Evolutionary conservation across 768 basidiomycete genomes (phyloP).

Genomic region (Thelephora aurantiotincta): DNA sequence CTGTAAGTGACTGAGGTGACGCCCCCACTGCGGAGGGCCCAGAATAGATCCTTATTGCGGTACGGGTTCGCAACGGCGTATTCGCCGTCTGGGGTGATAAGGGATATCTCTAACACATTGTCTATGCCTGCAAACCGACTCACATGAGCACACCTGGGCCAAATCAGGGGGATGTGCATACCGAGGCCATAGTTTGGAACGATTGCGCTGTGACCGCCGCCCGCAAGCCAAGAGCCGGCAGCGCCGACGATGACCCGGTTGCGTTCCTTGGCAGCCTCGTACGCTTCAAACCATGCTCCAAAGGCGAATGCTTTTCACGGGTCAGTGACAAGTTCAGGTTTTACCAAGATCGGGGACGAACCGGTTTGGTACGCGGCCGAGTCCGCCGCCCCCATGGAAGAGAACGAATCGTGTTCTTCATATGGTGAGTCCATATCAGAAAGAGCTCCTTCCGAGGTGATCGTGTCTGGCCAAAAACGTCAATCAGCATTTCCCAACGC

Average conservation of each 20-base stretch:
- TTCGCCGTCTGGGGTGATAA: constrained; percentile 29
- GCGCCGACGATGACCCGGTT: constrained; percentile 30
- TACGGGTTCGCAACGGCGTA: constrained; percentile 24
- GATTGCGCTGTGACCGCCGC: constrained; percentile 30
- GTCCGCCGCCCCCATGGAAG: constrained; percentile 17
- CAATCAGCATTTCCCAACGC: not conserved
- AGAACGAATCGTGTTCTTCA: constrained; percentile 21
- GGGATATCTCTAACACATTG: constrained; percentile 29
- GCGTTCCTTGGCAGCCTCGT: constrained; percentile 23
- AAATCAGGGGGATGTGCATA: constrained; percentile 5
- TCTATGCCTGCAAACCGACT: constrained; percentile 26
- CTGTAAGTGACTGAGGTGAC: constrained; percentile 32
- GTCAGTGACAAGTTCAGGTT: constrained; percentile 6
- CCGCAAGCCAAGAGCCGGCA: constrained; percentile 34
- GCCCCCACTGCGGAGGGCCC: constrained; percentile 38
- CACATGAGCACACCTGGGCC: not conserved
- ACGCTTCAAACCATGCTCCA: constrained; percentile 29
- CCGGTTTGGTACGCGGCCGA: constrained; percentile 10
- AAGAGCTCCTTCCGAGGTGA: constrained; percentile 26
- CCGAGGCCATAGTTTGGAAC: constrained; percentile 29
- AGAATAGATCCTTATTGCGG: constrained; percentile 33
- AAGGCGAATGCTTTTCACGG: constrained; percentile 14
- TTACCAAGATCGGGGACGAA: constrained; percentile 14
- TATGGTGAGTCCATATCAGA: constrained; percentile 26
- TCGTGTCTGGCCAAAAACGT: constrained; percentile 17